These are phyloP conservation scores for Acacia acuminata DNA, from an alignment of 306 rosid genomes.

Conservation along the genomic window DNA sequence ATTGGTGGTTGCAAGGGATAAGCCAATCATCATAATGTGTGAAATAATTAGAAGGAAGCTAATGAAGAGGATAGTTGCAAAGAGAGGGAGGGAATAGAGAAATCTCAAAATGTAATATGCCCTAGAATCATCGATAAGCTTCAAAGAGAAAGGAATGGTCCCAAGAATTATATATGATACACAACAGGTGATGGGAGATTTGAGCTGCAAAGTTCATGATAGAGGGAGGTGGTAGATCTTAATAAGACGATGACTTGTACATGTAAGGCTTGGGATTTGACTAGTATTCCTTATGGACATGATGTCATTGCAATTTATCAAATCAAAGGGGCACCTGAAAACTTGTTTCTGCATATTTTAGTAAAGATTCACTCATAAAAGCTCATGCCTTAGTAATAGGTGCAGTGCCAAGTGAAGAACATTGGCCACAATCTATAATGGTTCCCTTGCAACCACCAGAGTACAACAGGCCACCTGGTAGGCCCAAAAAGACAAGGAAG, in stretches of 20 bases:
- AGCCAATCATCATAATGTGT: not conserved
- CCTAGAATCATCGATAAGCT: not conserved
- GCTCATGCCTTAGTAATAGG: too few relatives aligned
- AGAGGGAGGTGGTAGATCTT: not conserved
- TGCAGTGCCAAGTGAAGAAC: too few relatives aligned
- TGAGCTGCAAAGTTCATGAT: not conserved
- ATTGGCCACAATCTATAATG: too few relatives aligned
- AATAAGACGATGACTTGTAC: not conserved
- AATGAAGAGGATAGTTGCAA: not conserved
- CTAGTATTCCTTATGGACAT: not conserved
- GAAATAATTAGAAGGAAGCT: not conserved
- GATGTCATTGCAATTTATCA: not conserved
- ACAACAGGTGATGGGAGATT: not conserved
- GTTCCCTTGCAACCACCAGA: too few relatives aligned
- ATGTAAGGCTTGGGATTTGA: not conserved
- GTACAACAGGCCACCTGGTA: too few relatives aligned
- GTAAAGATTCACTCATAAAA: not conserved
- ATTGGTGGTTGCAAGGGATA: not conserved
- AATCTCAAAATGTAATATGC: too few relatives aligned
- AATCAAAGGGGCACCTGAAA: not conserved
- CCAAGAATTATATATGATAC: too few relatives aligned
- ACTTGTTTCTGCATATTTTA: too few relatives aligned
- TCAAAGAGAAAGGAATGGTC: not conserved
- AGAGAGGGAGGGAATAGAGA: not conserved
- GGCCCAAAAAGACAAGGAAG: too few relatives aligned